Conservation (phyloP, 306 rosid species). For the Cucurbita pepo region DNA sequence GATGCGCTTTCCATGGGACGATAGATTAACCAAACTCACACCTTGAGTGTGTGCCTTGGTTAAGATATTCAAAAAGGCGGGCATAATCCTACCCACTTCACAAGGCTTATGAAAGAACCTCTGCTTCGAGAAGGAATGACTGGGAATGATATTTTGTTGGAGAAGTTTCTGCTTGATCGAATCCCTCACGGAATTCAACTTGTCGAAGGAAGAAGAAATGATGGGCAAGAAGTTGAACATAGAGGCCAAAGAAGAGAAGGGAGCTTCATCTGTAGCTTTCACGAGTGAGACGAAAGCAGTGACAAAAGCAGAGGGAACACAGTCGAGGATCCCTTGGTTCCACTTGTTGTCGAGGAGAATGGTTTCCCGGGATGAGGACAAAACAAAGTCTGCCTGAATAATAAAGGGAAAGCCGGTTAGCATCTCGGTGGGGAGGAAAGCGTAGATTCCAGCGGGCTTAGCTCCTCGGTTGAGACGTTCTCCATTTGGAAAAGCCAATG, state of each 20-base stretch:
- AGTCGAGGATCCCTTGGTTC: constrained; percentile 63
- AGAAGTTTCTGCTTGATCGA: constrained; percentile 25
- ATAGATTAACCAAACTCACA: constrained; percentile 25
- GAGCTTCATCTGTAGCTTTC: constrained; percentile 16
- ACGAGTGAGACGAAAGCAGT: constrained; percentile 45
- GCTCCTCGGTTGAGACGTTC: constrained; percentile 29
- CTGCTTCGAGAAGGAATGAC: constrained; percentile 34
- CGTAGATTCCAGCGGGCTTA: constrained; percentile 43
- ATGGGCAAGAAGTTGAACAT: constrained; percentile 45
- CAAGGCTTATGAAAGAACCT: constrained; percentile 46
- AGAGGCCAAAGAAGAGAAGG: constrained; percentile 23
- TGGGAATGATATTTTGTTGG: constrained; percentile 36
- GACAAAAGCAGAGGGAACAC: constrained; percentile 45
- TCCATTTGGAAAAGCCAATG: constrained; percentile 48
- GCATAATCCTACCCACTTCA: constrained; percentile 45
- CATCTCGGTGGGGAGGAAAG: constrained; percentile 73
- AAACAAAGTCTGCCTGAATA: constrained; percentile 61
- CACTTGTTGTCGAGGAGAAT: constrained; percentile 51
- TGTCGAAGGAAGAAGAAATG: constrained; percentile 16
- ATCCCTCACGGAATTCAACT: constrained; percentile 35
- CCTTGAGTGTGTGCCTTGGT: constrained; percentile 18
- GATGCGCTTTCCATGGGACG: constrained; percentile 38
- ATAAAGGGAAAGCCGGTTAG: constrained; percentile 57
- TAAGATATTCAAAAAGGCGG: constrained; percentile 43
- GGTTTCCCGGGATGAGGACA: constrained; percentile 62